Percentiles rank a stretch among this genome's conserved stretches.
phyloP scores from a whole-genome alignment of 345 rosid genomes.

The Reutealis trisperma region DNA sequence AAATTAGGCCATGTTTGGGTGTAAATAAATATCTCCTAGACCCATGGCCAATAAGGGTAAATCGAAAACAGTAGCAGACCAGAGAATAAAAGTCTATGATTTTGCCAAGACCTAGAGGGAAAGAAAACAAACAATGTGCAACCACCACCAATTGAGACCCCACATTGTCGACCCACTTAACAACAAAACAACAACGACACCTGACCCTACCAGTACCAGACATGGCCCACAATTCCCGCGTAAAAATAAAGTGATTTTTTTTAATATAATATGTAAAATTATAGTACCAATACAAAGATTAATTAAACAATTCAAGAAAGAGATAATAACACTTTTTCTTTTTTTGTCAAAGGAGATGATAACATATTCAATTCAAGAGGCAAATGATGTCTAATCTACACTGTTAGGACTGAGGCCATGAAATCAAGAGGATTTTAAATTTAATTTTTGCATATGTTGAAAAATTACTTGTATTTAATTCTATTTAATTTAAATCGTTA shows the following conservation, averaged over 20 bases:
- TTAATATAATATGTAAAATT: neutral
- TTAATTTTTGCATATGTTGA: too few species aligned
- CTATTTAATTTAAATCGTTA: too few species aligned
- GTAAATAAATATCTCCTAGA: neutral
- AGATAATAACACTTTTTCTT: too few species aligned
- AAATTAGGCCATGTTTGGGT: neutral
- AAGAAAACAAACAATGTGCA: slow-evolving; percentile 5
- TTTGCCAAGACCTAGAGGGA: neutral
- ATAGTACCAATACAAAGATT: neutral
- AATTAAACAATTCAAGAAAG: too few species aligned
- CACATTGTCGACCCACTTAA: neutral
- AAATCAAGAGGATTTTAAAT: too few species aligned
- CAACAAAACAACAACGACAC: neutral
- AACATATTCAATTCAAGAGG: too few species aligned
- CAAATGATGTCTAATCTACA: too few species aligned
- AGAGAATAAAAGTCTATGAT: neutral
- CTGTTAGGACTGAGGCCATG: too few species aligned
- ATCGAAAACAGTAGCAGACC: neutral
- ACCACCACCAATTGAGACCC: neutral
- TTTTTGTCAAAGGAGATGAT: too few species aligned
- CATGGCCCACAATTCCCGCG: slow-evolving; percentile 32
- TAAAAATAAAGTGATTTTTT: slow-evolving; percentile 1
- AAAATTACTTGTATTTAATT: too few species aligned
- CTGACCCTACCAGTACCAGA: neutral
- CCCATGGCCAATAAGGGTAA: neutral